Evolutionary conservation across 2,329 filamentous ascomycete species (phyloP), one percentile per base, ranked within the genome.

Genomic region (Pestalotiopsis sp.): DNA sequence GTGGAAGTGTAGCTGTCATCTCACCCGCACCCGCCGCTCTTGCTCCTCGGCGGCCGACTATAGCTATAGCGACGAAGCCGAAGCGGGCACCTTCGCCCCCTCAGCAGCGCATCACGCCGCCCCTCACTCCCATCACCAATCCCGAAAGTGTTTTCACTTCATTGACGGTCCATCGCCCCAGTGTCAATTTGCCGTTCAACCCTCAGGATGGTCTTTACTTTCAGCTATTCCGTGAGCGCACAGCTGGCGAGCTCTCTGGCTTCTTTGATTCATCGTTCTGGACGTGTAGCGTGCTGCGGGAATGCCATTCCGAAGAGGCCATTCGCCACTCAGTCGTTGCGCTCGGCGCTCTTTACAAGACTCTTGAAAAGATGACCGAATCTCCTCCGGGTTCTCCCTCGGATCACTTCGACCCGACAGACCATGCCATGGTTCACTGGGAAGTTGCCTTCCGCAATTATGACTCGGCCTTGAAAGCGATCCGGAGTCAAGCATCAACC

Each of bases 261-360:
- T 92, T 90, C 75, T 92, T 92, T 70, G 88, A 91, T 74, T 87
- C 85, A 23, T 82, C 85, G 1, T 92, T 92, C 74, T 92, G 90
- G 90, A 89, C 85, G 0, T 82, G 85, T 58, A 85, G 86, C 41
- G 89, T 92, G 1, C 77, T 92, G 11, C 87, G 89, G 72, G 89
- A 90, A 76, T 91, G 89, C 66, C 88, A 92, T 71, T 82, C 84
- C 0, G 87, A 91, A 74, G 81, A 85, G 13, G 84, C 89, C 31
- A 89, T 92, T 69, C 86, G 87, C 13, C 89, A 92, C 76, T 88
- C 90, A 12, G 89, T 92, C 11, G 84, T 92, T 27, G 90, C 90
- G 5, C 81, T 92, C 7, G 90, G 89, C 17, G 89, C 89, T 3
- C 79, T 92, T 52, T 91, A 92, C 78, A 91, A 91, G 77, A 91